Percentiles rank a stretch among this genome's conserved stretches.
Conservation (phyloP, 768 basidiomycete species). For the Macrolepiota dolichaula region DNA sequence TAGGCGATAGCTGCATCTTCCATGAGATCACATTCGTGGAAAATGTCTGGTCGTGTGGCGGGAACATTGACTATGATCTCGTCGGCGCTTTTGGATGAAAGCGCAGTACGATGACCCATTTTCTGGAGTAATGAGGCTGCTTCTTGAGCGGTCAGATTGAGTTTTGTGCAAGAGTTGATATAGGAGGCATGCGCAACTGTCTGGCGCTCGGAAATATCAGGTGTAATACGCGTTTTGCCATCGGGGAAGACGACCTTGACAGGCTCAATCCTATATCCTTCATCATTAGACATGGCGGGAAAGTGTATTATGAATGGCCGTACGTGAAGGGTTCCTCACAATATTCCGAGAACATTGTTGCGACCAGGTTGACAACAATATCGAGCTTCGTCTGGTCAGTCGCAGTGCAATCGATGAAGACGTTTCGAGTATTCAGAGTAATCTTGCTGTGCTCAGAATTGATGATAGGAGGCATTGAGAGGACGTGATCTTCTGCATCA, state of each 20-base stretch:
- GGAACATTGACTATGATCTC: conserved; percentile 77
- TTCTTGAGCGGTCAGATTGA: conserved; percentile 61
- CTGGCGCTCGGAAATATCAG: conserved; percentile 71
- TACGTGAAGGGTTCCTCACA: conserved; percentile 90
- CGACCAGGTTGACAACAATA: conserved; percentile 92
- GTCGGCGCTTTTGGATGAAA: conserved; percentile 57
- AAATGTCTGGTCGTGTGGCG: conserved; percentile 94
- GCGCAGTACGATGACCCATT: conserved; percentile 71
- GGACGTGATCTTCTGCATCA: conserved; percentile 79
- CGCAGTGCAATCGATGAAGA: conserved; percentile 97
- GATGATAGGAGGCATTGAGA: conserved; percentile 98
- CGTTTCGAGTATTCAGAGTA: conserved; percentile 85
- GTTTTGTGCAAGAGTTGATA: conserved; percentile 94
- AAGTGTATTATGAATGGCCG: conserved; percentile 22
- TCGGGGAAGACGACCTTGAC: conserved; percentile 81
- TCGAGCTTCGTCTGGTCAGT: conserved; percentile 95
- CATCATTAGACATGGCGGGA: background rate
- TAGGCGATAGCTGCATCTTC: conserved; percentile 98
- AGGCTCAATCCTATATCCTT: conserved; percentile 76
- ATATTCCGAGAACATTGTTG: conserved; percentile 99
- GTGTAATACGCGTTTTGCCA: conserved; percentile 72
- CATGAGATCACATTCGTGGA: conserved; percentile 98
- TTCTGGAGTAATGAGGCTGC: conserved; percentile 71
- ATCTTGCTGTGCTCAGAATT: conserved; percentile 98
- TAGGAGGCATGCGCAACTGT: conserved; percentile 82